phyloP scores from a whole-genome alignment of 108 stramenopile genomes.

The Pseudonitzschia multiseries region DNA sequence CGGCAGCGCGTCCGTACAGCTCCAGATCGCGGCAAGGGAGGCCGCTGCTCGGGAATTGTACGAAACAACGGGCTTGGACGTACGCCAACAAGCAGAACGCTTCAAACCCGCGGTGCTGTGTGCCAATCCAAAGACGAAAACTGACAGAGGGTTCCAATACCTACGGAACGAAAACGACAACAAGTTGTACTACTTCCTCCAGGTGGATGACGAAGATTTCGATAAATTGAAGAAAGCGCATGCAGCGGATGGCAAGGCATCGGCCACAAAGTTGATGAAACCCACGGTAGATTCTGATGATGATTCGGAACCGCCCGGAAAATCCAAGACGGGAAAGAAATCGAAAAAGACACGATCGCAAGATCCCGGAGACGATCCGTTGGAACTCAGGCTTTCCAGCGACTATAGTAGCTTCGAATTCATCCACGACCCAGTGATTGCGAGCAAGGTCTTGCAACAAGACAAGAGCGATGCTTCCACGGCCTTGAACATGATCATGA shows the following conservation, averaged over 20 bases:
- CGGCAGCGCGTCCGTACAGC: conserved; percentile 16
- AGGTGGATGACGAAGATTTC: conserved; percentile 27
- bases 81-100: conserved; percentile 17
- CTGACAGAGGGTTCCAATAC: conserved; percentile 6
- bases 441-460: conserved; percentile 19
- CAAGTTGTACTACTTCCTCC: conserved; percentile 34
- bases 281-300: not conserved
- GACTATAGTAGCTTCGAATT: conserved; percentile 23
- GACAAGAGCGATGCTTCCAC: conserved; percentile 11
- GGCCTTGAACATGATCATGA: conserved; percentile 30
- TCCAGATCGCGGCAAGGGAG: conserved; percentile 32
- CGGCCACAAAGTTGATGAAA: conserved; percentile 1
- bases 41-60: conserved; percentile 27
- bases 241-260: not conserved
- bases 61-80: conserved; percentile 33
- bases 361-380: conserved; percentile 11
- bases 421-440: conserved; percentile 24
- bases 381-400: conserved; percentile 9
- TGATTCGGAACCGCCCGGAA: not conserved
- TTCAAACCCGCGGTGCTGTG: conserved; percentile 33
- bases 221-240: not conserved
- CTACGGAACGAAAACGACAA: conserved; percentile 26
- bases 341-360: conserved; percentile 1
- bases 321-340: not conserved
- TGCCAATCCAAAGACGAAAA: conserved; percentile 12